Evolutionary conservation across 129 eudicot genomes (phyloP).

Genomic region (Deinandra increscens): DNA sequence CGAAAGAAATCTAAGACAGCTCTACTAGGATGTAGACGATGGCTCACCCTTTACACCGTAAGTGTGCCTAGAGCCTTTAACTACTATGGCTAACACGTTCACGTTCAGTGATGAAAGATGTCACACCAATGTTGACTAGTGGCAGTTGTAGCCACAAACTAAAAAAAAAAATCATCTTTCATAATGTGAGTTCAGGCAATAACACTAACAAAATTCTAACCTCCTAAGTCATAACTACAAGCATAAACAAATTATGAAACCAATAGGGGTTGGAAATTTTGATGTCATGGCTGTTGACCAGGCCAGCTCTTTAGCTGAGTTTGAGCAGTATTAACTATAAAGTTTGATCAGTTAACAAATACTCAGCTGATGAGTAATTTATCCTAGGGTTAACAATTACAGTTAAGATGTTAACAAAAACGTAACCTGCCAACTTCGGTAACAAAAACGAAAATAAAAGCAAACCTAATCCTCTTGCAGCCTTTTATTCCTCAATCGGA

Average conservation of each 20-base stretch:
- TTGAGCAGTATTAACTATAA: not conserved
- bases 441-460: too few relatives aligned
- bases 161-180: not conserved
- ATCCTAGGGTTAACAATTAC: too few relatives aligned
- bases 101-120: not conserved
- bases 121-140: slow-evolving; percentile 1
- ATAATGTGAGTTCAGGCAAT: not conserved
- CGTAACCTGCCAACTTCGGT: too few relatives aligned
- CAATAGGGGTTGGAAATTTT: not conserved
- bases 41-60: too few relatives aligned
- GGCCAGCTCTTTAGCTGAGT: not conserved
- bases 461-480: slow-evolving; percentile 96
- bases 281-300: not conserved
- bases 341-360: too few relatives aligned
- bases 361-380: too few relatives aligned
- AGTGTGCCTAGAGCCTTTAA: too few relatives aligned
- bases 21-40: too few relatives aligned
- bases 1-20: too few relatives aligned
- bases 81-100: too few relatives aligned
- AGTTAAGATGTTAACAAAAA: too few relatives aligned
- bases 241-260: not conserved
- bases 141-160: not conserved
- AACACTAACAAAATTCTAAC: not conserved
- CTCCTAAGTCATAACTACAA: not conserved
- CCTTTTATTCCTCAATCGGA: slow-evolving; percentile 88